phyloP scores from a whole-genome alignment of 176 grass and related monocot species.

The Musa troglodytarum region DNA sequence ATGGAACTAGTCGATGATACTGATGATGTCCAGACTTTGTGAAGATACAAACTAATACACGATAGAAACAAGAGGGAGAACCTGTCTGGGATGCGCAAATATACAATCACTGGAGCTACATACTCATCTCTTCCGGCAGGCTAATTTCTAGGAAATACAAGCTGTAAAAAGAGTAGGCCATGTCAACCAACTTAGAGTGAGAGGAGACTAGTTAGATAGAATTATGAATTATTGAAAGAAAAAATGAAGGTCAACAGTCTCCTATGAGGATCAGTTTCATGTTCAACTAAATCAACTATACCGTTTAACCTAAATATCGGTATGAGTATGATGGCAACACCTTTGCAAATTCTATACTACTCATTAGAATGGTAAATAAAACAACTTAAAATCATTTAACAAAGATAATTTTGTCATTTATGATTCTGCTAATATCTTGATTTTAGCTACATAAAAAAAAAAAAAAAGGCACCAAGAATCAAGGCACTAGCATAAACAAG shows the following conservation, averaged over 20 bases:
- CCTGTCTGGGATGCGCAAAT: neutral
- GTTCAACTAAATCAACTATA: neutral
- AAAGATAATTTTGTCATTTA: neutral
- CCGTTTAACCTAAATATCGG: neutral
- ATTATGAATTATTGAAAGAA: neutral
- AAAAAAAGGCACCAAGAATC: neutral
- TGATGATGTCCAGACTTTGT: neutral
- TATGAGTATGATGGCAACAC: neutral
- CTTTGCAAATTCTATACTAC: neutral
- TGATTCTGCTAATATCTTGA: neutral
- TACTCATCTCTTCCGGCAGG: slow-evolving; percentile 67
- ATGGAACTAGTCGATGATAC: neutral
- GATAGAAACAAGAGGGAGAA: neutral
- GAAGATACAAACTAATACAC: neutral
- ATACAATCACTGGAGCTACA: slow-evolving; percentile 12
- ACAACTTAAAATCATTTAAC: neutral
- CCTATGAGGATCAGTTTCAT: neutral
- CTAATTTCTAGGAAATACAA: slow-evolving; percentile 96
- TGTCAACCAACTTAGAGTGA: neutral
- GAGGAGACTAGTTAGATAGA: neutral
- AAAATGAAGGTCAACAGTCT: neutral
- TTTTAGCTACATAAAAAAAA: neutral
- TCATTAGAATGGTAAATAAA: neutral
- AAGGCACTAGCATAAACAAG: neutral
- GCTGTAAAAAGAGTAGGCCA: slow-evolving; percentile 28